Conservation (phyloP, 2,329 filamentous ascomycete genomes). For the Venturiaceae sp. region DNA sequence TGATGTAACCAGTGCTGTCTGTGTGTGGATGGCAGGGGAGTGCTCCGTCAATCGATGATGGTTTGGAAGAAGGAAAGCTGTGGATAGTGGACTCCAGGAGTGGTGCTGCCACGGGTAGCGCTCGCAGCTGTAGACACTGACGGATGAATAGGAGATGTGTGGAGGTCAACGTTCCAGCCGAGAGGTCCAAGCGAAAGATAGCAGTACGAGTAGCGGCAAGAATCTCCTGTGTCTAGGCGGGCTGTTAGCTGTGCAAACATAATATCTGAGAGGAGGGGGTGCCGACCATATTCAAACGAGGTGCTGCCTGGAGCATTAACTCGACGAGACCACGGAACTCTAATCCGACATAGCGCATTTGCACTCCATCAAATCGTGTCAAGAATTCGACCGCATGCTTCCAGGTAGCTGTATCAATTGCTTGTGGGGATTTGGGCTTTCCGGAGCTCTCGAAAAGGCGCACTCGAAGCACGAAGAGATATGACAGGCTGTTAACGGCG, state of each 20-base stretch:
- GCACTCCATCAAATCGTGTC: slow-evolving; percentile 40
- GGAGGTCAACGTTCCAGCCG: slow-evolving; percentile 55
- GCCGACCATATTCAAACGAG: background rate
- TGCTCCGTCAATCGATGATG: slow-evolving; percentile 24
- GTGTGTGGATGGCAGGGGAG: slow-evolving; percentile 29
- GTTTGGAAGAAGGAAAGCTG: slow-evolving; percentile 44
- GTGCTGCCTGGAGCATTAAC: slow-evolving; percentile 10
- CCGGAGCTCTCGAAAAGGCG: slow-evolving; percentile 30
- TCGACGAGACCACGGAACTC: slow-evolving; percentile 37
- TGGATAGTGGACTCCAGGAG: slow-evolving; percentile 58
- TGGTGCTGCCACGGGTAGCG: slow-evolving; percentile 45
- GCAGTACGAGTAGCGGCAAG: slow-evolving; percentile 37
- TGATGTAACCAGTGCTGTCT: slow-evolving; percentile 49
- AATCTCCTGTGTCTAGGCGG: slow-evolving; percentile 5
- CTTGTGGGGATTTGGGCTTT: slow-evolving; percentile 23
- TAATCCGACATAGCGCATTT: slow-evolving; percentile 43
- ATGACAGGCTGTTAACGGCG: slow-evolving; percentile 47
- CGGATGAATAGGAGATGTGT: slow-evolving; percentile 50
- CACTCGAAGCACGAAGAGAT: slow-evolving; percentile 43
- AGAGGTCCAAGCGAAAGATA: slow-evolving; percentile 57
- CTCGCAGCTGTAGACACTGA: slow-evolving; percentile 45
- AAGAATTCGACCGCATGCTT: slow-evolving; percentile 37
- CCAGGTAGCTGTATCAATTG: slow-evolving; percentile 39
- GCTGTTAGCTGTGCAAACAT: background rate
- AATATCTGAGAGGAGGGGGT: no score